A percentile compares a stretch with the other conserved stretches of the same genome.
Evolutionary conservation across 2,329 filamentous ascomycete genomes (phyloP).

Genomic region (Sclerotinia spermophila): DNA sequence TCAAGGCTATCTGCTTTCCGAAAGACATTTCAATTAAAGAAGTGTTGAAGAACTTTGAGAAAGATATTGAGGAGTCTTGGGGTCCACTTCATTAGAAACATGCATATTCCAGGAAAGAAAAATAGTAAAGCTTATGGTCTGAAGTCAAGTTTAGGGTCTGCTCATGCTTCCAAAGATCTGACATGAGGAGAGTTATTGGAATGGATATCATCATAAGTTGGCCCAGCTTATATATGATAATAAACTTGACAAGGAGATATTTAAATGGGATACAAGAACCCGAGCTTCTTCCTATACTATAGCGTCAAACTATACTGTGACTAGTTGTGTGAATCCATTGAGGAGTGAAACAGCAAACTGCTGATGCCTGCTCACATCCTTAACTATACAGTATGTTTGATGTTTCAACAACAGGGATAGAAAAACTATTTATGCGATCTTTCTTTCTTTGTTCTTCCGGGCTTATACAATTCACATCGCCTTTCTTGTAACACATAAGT

Average conservation of each 20-base stretch:
- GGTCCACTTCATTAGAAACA: neutral
- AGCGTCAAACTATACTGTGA: neutral
- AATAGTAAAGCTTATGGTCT: neutral
- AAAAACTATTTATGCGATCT: neutral
- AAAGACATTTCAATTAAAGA: neutral
- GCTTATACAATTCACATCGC: accelerated
- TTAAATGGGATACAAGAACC: neutral
- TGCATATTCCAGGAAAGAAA: neutral
- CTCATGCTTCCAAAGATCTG: neutral
- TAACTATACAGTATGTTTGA: neutral
- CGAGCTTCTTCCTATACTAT: neutral
- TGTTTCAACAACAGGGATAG: too few species aligned
- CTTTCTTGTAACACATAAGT: neutral
- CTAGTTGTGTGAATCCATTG: neutral
- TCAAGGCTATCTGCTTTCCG: neutral
- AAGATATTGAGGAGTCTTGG: neutral
- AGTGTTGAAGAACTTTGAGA: neutral
- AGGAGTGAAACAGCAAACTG: neutral
- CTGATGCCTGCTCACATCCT: neutral
- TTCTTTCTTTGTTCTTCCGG: neutral
- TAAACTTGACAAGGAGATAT: neutral
- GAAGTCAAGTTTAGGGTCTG: neutral
- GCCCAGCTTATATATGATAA: neutral
- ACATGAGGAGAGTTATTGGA: neutral
- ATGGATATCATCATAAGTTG: neutral